Evolutionary conservation across 2,329 filamentous ascomycete species (phyloP).

Genomic region (Microdochium trichocladiopsis): DNA sequence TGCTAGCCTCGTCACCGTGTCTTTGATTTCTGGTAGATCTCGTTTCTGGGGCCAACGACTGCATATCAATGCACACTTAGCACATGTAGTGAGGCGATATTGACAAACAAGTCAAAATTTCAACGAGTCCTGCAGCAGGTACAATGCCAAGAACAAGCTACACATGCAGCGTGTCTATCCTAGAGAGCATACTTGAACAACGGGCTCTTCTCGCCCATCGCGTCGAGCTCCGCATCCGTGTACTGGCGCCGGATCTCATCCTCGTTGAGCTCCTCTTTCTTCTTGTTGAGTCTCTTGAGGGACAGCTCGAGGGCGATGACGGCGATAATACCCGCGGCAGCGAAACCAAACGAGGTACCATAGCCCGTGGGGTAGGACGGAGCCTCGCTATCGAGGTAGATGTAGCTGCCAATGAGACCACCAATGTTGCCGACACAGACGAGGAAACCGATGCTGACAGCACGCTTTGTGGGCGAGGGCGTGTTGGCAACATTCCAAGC

Average conservation of each 20-base stretch:
- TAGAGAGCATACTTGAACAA: slow-evolving; percentile 19
- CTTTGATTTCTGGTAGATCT: too few species aligned
- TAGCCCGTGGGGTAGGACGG: slow-evolving; percentile 25
- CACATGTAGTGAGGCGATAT: too few species aligned
- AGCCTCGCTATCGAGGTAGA: slow-evolving; percentile 20
- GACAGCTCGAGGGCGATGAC: slow-evolving; percentile 4
- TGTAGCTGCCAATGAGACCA: slow-evolving; percentile 25
- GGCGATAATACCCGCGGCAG: slow-evolving; percentile 7
- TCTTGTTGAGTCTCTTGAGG: slow-evolving; percentile 11
- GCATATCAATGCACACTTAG: too few species aligned
- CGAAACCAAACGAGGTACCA: slow-evolving; percentile 21
- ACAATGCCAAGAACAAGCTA: too few species aligned
- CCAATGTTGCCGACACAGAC: slow-evolving; percentile 31
- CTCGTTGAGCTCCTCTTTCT: slow-evolving; percentile 12
- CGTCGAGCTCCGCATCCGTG: slow-evolving; percentile 17
- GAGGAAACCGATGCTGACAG: slow-evolving; percentile 31
- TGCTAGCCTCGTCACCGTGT: too few species aligned
- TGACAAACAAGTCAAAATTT: too few species aligned
- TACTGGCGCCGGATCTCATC: slow-evolving; percentile 18
- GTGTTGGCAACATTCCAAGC: slow-evolving; percentile 33
- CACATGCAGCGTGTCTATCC: too few species aligned
- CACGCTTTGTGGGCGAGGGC: slow-evolving; percentile 27
- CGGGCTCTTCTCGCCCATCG: slow-evolving; percentile 22
- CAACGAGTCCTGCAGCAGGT: too few species aligned
- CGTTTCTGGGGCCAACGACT: too few species aligned